Base-by-base conservation (phyloP, 108 stramenopile species). In the Skeletonema costatum region DNA sequence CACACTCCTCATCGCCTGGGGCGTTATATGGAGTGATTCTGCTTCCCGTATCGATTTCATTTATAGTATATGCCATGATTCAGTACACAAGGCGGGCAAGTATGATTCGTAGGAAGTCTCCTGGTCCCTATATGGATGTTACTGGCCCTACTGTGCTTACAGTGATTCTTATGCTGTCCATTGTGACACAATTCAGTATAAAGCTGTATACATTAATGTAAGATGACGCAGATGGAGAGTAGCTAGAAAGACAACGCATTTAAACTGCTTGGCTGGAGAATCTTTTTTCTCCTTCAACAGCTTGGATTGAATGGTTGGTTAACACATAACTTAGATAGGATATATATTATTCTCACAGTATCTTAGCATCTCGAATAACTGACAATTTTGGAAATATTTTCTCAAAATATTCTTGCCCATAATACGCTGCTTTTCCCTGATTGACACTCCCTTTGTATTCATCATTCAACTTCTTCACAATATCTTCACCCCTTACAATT, bases 81-180 rank as follows among this genome's bases (percentile, higher is more conserved):
- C 92, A 94, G 80, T 97, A 88, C 51, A 53, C 51, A 53, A 21
- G 85, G 73, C 78, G 97, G 38, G 87, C 90, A 17, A 78, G 82
- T 60, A 95, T 96, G 95, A 92, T 97, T 75, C 87, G 93, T 7
- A 78, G 89, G 11, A 85, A 89, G 59, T 87, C 88, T 38, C 94
- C 97, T 16, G 97, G 97, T 35, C 97, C 97, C 13, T 97, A 95
- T 74, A 94, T 93, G 64, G 97, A 97, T 71, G 83, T 87, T 10
- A 77, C 76, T 5, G 97, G 95, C 17, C 97, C 97, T 9, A 84
- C 89, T 35, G 87, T 95, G n/a, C 77, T 97, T 66, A 91, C 87
- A 17, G 65, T 88, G 9, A 75, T 96, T 76, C 88, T 97, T 63
- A 92, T 90, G 84, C 30, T 90, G n/a, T 78, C 89, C 29, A 93